These are phyloP conservation scores for Clavispora vitiphila DNA, from an alignment of 805 yeast species.

Conservation along the genomic window DNA sequence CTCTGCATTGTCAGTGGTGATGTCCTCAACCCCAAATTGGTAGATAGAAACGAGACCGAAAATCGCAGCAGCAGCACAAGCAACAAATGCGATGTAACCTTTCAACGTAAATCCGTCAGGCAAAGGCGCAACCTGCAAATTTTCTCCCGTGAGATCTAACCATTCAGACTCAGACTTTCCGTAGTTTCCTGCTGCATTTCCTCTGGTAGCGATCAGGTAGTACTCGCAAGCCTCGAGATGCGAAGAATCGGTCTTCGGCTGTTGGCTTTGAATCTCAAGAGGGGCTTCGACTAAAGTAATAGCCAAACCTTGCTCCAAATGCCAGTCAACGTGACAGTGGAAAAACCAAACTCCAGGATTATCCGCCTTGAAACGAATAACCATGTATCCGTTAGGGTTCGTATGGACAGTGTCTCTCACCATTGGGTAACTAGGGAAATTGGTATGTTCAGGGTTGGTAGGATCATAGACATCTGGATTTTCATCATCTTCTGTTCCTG, in stretches of 20 bases:
- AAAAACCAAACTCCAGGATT: conserved; percentile 94
- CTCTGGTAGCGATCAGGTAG: conserved; percentile 43
- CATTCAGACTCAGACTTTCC: conserved; percentile 47
- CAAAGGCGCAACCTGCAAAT: conserved; percentile 53
- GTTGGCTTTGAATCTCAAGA: conserved; percentile 33
- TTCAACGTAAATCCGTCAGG: conserved; percentile 68
- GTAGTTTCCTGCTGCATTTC: conserved; percentile 63
- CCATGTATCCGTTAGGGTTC: conserved; percentile 63
- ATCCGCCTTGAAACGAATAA: conserved; percentile 68
- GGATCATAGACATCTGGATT: conserved; percentile 48
- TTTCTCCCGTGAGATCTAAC: conserved; percentile 56
- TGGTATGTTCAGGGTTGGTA: conserved; percentile 29
- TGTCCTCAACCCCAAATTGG: conserved; percentile 62
- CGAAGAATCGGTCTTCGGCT: conserved; percentile 36
- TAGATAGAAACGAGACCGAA: conserved; percentile 58
- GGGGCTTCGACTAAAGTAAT: conserved; percentile 71
- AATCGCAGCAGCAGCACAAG: conserved; percentile 52
- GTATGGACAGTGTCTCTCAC: conserved; percentile 69
- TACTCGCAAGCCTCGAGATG: conserved; percentile 47
- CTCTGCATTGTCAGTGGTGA: conserved; percentile 44
- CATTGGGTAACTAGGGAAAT: conserved; percentile 55
- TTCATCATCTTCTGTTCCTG: conserved; percentile 48
- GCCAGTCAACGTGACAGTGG: conserved; percentile 91
- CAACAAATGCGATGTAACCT: conserved; percentile 60
- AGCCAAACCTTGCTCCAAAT: conserved; percentile 76